These are phyloP conservation scores for Stephanodiscus minutulus DNA, from an alignment of 108 stramenopile genomes.

Conservation along the genomic window DNA sequence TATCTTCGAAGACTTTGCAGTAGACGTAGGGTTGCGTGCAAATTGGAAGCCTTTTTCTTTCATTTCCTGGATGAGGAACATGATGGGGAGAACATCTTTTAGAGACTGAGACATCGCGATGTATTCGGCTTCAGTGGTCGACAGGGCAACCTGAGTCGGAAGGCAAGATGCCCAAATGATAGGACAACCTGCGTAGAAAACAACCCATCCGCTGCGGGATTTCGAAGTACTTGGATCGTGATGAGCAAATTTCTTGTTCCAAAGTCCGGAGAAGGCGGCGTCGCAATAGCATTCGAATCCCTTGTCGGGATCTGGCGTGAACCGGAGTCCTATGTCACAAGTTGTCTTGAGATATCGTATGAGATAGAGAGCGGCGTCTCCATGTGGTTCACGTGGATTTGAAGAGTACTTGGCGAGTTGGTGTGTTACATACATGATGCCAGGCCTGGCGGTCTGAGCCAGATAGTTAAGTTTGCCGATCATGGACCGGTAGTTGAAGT, in stretches of 20 bases:
- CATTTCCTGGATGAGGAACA: constrained; percentile 10
- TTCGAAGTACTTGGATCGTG: not conserved
- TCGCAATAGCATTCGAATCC: constrained; percentile 26
- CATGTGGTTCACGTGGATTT: not conserved
- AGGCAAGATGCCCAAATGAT: constrained; percentile 25
- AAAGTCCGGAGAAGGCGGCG: constrained; percentile 15
- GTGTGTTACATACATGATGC: constrained; percentile 6
- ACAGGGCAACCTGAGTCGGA: constrained; percentile 28
- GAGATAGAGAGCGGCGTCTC: not conserved
- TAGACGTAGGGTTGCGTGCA: constrained; percentile 13
- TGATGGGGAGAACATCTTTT: constrained; percentile 16
- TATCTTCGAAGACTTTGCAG: constrained; percentile 48
- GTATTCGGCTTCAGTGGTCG: constrained; percentile 42
- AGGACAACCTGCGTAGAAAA: constrained; percentile 29
- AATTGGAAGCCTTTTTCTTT: not conserved
- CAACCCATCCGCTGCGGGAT: constrained; percentile 36
- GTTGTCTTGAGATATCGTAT: not conserved
- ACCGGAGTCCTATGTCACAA: not conserved
- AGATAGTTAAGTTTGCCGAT: constrained; percentile 29
- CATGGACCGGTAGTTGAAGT: constrained; percentile 21
- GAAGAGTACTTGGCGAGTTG: constrained; percentile 13
- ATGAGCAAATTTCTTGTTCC: too few relatives aligned
- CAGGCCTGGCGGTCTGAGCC: constrained; percentile 16
- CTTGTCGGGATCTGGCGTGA: constrained; percentile 6
- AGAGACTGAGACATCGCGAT: constrained; percentile 15